Evolutionary conservation across 805 yeast species (phyloP), one percentile per base, ranked within the genome.

Genomic region (Candida loeiensis): DNA sequence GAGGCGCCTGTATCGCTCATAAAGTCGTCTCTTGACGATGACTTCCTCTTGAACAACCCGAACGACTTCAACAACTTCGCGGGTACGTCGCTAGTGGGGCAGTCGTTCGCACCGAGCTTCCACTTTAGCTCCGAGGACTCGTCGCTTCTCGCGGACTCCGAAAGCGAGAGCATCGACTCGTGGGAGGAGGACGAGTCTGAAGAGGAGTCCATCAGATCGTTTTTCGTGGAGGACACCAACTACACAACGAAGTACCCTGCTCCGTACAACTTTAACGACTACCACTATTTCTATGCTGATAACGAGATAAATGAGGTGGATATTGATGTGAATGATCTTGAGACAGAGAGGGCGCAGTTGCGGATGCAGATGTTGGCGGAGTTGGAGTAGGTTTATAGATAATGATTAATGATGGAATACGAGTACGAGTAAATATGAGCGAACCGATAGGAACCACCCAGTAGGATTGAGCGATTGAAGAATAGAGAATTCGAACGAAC

Each of bases 331-430:
- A 34, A 11, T 30, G 59, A 59, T 26, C 57, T 56, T 43, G 71
- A 66, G 34, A 47, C 48, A 36, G 73, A 68, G 46, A 54, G 69
- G 43, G 46, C 54, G 20, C 70, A 68, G 51, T 58, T 68, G 33
- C 55, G 73, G 33, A 50, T 59, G 40, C 71, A 66, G 44, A 58
- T 68, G 39, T 46, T 65, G 45, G 53, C 51, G 35, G 71, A 68
- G 39, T 54, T 67, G 40, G 56, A 55, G 17, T 28, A 15, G 14
- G n/a, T 4, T 25, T 12, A 13, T 11, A 11, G 27, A 11, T 25
- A 11, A 25, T n/a, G n/a, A n/a, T n/a, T n/a, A n/a, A n/a, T n/a
- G n/a, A 25, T 25, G 4, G 31, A 11, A 27, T 25, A 25, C 14
- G 31, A 11, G 17, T 27, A 4, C 18, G 31, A 27, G 31, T 27